Base-by-base conservation (phyloP, 2,329 filamentous ascomycete species). In the Diplodia corticola region DNA sequence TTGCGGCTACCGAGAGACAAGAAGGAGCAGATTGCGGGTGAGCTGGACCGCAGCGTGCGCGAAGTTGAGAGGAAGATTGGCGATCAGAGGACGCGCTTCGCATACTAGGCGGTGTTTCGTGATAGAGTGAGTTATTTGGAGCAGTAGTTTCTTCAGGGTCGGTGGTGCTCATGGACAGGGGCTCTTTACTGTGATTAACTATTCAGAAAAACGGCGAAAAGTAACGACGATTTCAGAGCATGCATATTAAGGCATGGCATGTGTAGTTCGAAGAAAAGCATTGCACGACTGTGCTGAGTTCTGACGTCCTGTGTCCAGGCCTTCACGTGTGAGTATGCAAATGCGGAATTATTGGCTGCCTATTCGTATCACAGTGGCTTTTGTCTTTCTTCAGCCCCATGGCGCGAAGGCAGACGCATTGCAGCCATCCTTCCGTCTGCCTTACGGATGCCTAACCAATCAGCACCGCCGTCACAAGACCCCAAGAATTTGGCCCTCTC, bases 31-130 rank as follows among this genome's bases (percentile, higher is more conserved):
- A 96, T 99, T 81, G 94, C 94, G 2, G 93, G 86, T 60, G 94
- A 98, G 79, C 79, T 98, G 71, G 95, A 98, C 79, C 89, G 95
- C 67, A 94, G 91, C 49, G 89, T 97, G 65, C 83, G 92, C 72
- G 92, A 98, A 80, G 95, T 99, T 74, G 96, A 99, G 83, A 89
- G 95, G 74, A 97, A 97, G 81, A 94, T 99, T 54, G 76, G 74
- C 74, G 77, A 76, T 49, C 77, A 78, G 76, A 60, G 69, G 33
- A 69, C 67, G 28, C 65, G 68, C 24, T 54, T 69, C 20, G 69
- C 69, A 20, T 70, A 65, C 48, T 70, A 69, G 37, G 20, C 9
- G 50, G 13, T 22, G n/a, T 28, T 24, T 40, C n/a, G 17, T 24
- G 60, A 26, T 9, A 9, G 17, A 24, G 40, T 33, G 57, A 49